Evolutionary conservation across 2,329 filamentous ascomycete species (phyloP).

Genomic region (Periconia digitata): DNA sequence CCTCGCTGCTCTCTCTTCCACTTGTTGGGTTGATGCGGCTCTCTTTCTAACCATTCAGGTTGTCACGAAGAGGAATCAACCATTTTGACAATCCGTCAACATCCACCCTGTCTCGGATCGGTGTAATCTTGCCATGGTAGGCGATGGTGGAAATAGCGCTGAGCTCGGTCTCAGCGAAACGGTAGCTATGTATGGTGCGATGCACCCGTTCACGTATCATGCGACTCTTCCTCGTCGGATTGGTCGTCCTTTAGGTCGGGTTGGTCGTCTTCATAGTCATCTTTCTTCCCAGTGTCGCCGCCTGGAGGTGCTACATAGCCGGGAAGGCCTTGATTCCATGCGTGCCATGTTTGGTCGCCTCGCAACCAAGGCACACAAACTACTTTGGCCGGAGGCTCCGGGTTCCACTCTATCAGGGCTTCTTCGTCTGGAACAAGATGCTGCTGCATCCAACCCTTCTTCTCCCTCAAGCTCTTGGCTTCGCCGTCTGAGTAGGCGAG

Average conservation of each 20-base stretch:
- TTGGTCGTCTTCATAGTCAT: background rate
- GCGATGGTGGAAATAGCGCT: no score
- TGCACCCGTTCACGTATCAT: no score
- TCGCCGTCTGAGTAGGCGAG: constrained; percentile 56
- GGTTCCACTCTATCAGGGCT: constrained; percentile 48
- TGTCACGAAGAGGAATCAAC: no score
- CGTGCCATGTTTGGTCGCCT: background rate
- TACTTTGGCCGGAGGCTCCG: constrained; percentile 49
- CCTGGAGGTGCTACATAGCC: background rate
- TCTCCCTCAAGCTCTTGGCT: constrained; percentile 50
- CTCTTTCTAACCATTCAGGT: no score
- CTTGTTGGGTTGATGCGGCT: no score
- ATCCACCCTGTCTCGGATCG: no score
- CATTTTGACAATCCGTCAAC: no score
- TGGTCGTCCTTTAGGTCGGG: background rate
- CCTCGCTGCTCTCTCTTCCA: no score
- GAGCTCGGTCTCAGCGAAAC: no score
- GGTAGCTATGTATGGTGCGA: no score
- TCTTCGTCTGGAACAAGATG: constrained; percentile 36
- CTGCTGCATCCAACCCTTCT: constrained; percentile 53
- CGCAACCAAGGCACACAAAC: constrained; percentile 48
- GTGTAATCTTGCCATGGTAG: no score
- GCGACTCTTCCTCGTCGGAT: background rate
- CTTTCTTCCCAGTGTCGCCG: background rate
- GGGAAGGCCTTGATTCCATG: constrained; percentile 3